These are phyloP conservation scores for Suhomyces atakaporum DNA, from an alignment of 1,139 yeast genomes.

Conservation along the genomic window DNA sequence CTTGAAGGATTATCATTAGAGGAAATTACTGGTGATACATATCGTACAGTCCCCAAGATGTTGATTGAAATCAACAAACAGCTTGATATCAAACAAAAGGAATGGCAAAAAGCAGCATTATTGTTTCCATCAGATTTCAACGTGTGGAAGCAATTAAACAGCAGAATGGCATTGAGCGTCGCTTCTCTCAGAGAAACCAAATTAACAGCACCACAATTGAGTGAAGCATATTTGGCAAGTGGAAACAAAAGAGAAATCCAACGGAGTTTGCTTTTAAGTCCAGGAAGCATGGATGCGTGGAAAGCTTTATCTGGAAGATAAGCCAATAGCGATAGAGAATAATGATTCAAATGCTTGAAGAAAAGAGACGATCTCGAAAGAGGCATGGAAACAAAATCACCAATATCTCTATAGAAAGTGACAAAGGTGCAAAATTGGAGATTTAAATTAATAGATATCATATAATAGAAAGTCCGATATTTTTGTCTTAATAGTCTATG, in stretches of 20 bases:
- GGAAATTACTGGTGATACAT: conserved; percentile 51
- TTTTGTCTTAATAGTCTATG: too few species aligned
- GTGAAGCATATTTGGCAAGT: conserved; percentile 49
- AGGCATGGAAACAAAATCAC: too few species aligned
- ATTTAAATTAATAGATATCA: too few species aligned
- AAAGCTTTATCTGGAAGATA: conserved; percentile 8
- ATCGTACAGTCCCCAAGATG: conserved; percentile 59
- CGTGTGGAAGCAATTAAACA: conserved; percentile 67
- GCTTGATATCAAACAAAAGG: conserved; percentile 24
- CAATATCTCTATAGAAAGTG: too few species aligned
- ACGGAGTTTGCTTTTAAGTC: conserved; percentile 49
- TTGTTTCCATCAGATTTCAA: conserved; percentile 69
- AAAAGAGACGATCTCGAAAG: too few species aligned
- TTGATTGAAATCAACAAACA: conserved; percentile 52
- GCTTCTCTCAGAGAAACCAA: conserved; percentile 53
- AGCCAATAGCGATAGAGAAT: not conserved
- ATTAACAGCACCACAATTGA: conserved; percentile 53
- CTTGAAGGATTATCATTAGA: conserved; percentile 52
- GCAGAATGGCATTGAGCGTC: conserved; percentile 45
- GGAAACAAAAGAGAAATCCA: conserved; percentile 58
- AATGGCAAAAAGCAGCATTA: conserved; percentile 73
- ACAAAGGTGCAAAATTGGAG: too few species aligned
- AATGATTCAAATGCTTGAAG: too few species aligned
- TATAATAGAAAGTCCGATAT: too few species aligned
- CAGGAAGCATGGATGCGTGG: conserved; percentile 20